Base-by-base conservation (phyloP, 1,139 yeast species). In the Blastobotrys arbuscula region DNA sequence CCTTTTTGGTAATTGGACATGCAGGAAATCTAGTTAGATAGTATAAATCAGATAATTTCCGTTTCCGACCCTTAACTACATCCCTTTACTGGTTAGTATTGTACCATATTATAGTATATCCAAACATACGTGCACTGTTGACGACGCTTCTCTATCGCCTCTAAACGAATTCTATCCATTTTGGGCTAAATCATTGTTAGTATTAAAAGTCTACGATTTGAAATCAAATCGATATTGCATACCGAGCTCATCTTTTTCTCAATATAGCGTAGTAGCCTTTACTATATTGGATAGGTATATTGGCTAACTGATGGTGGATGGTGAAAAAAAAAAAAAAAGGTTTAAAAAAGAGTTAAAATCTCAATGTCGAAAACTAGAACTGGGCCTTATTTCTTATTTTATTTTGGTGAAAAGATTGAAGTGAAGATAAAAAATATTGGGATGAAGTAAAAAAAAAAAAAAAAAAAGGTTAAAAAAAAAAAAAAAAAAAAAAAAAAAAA, bases 31-130 rank as follows among this genome's bases (percentile, higher is more conserved):
- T 67, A 1, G 82, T 74, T 4, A 80, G 72, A 53, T 78, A 75
- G 58, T 76, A 79, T 21, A 80, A 63, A 59, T 79, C 82, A 1
- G 80, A 70, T 31, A 80, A 65, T 59, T 77, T 78, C 24, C 79
- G 65, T 57, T 77, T 78, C 45, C 84, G 66, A 44, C 64, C 62
- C 48, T 67, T 64, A n/a, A 72, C 60, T 31, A 73, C 57, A 30
- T 67, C 67, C 40, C 68, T 64, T 34, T 21, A n/a, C 12, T 19
- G 10, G 19, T 28, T 12, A 26, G 23, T 19, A 40, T 16, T 40
- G 9, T 12, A 13, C 36, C 5, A 10, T n/a, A n/a, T 24, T 24
- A 7, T 24, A 24, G 9, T 24, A 24, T 28, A 28, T 3, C 13
- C 12, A 28, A 34, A 38, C 48, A 26, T 45, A 45, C 48, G 48